Conservation (phyloP, 495 filamentous ascomycete species). For the Clavariopsis aquatica region DNA sequence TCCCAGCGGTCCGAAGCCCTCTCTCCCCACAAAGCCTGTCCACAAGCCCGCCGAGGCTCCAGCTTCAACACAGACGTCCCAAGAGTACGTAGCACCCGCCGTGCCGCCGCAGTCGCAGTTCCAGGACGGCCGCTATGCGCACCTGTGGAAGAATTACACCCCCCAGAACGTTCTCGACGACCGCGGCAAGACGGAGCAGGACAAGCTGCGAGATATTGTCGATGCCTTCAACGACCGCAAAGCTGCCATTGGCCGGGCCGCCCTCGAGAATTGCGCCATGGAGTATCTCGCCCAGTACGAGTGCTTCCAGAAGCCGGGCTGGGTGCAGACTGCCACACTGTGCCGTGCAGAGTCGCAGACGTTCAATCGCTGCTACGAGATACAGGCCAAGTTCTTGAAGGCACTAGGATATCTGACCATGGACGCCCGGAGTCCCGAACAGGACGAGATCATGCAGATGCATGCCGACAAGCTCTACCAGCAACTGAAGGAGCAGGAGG, state of each 20-base stretch:
- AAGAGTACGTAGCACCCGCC: slow-evolving; percentile 5
- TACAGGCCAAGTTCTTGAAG: slow-evolving; percentile 84
- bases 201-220: slow-evolving; percentile 72
- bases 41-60: slow-evolving; percentile 5
- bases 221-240: slow-evolving; percentile 82
- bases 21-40: slow-evolving; percentile 20
- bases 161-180: slow-evolving; percentile 64
- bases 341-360: slow-evolving; percentile 68
- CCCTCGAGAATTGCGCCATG: slow-evolving; percentile 88
- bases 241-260: slow-evolving; percentile 72
- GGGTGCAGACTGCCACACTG: slow-evolving; percentile 63
- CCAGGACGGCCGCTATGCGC: slow-evolving; percentile 85
- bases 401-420: slow-evolving; percentile 83
- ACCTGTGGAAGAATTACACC: slow-evolving; percentile 88
- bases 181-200: slow-evolving; percentile 66
- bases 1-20: slow-evolving; percentile 14
- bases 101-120: slow-evolving; percentile 59
- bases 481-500: slow-evolving; percentile 76
- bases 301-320: slow-evolving; percentile 71
- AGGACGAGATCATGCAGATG: slow-evolving; percentile 92
- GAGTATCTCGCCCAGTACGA: slow-evolving; percentile 74
- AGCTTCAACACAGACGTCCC: slow-evolving; percentile 8
- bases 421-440: slow-evolving; percentile 61
- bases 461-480: slow-evolving; percentile 89
- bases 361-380: slow-evolving; percentile 79